Conservation (phyloP, 352 stramenopile genomes). For the Phytophthora quininea region DNA sequence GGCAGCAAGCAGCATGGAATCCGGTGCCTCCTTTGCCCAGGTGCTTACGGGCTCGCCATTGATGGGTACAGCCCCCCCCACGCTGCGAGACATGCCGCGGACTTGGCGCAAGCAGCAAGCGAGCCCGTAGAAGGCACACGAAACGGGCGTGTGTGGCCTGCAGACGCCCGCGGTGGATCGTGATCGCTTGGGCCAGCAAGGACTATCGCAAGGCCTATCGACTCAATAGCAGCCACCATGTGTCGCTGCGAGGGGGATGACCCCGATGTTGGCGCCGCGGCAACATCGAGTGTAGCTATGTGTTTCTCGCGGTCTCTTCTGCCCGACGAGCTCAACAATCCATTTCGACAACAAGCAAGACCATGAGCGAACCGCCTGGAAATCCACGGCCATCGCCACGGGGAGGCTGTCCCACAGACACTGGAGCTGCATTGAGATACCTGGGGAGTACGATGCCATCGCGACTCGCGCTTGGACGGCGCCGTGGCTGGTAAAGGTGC, state of each 20-base stretch:
- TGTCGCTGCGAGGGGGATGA: background rate
- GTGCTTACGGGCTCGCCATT: too few species aligned
- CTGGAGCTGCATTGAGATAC: background rate
- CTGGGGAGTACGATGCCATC: background rate
- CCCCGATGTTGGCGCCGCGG: background rate
- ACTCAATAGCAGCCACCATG: background rate
- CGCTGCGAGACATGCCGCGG: too few species aligned
- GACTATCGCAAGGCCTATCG: background rate
- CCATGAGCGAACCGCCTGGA: background rate
- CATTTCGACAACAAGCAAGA: background rate
- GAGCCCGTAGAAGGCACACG: too few species aligned
- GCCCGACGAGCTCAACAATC: background rate
- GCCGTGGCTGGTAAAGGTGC: background rate
- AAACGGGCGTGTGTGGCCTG: too few species aligned
- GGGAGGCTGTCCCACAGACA: background rate
- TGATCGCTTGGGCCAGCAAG: too few species aligned
- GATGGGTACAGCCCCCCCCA: too few species aligned
- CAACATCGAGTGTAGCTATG: conserved; percentile 3
- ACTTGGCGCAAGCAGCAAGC: too few species aligned
- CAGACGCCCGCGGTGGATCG: too few species aligned
- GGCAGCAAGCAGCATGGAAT: too few species aligned
- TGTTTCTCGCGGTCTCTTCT: conserved; percentile 1
- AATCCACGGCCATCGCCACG: background rate
- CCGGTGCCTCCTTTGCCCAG: too few species aligned
- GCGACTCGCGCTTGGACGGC: background rate